These are phyloP conservation scores for Physcia stellaris DNA, from an alignment of 495 filamentous ascomycete species.

Conservation along the genomic window DNA sequence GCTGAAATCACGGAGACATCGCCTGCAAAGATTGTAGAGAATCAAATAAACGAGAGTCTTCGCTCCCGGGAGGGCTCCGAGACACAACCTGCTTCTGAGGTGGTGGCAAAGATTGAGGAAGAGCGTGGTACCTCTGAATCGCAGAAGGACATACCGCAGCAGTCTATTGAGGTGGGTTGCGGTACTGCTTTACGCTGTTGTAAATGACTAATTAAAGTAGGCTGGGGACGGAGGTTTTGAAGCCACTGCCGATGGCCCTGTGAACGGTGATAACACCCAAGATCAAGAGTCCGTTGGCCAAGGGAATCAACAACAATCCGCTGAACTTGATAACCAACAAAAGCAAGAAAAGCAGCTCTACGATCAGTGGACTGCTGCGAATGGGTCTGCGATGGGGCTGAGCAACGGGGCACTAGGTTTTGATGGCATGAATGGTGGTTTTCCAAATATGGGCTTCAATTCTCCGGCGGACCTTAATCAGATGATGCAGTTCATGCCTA, in stretches of 20 bases:
- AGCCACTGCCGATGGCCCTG: too few species aligned
- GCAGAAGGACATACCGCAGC: conserved; percentile 25
- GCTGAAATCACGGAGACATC: conserved; percentile 4
- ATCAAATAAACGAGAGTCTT: conserved; percentile 12
- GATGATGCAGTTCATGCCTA: conserved; percentile 62
- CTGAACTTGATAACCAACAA: conserved; percentile 12
- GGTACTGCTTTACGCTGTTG: too few species aligned
- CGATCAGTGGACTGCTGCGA: conserved; percentile 14
- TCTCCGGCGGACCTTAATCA: conserved; percentile 52
- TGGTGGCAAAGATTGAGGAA: conserved; percentile 5
- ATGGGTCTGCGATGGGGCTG: conserved; percentile 20
- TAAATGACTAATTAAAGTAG: too few species aligned
- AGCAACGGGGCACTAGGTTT: conserved; percentile 29
- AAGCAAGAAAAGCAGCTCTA: conserved; percentile 8
- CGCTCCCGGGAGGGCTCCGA: conserved; percentile 6
- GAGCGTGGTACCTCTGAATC: conserved; percentile 13
- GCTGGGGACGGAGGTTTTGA: too few species aligned
- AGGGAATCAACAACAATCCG: too few species aligned
- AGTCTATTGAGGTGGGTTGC: conserved; percentile 27
- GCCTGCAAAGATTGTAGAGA: conserved; percentile 13
- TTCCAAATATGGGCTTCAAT: conserved; percentile 52
- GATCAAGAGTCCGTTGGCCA: too few species aligned
- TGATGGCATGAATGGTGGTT: conserved; percentile 35
- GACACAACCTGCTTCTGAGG: not conserved
- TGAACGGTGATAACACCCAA: too few species aligned